Conservation (phyloP, 495 filamentous ascomycete genomes). For the Talaromyces proteolyticus region DNA sequence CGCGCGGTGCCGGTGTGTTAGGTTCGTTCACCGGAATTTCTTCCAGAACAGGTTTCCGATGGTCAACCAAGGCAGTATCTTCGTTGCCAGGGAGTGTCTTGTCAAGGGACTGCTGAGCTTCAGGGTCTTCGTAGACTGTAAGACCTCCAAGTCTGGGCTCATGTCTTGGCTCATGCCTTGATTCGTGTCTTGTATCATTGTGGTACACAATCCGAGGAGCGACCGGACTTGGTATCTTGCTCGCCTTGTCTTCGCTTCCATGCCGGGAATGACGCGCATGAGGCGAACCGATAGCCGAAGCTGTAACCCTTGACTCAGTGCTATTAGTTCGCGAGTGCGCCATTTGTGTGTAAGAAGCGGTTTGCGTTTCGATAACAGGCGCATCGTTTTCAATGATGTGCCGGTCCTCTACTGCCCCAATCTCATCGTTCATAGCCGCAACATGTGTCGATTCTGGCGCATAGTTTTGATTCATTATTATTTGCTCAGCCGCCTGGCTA, state of each 20-base stretch:
- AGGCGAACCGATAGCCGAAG: conserved; percentile 2
- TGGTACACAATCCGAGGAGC: not conserved
- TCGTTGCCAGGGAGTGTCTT: not conserved
- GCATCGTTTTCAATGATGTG: not conserved
- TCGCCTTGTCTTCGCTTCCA: conserved; percentile 2
- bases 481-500: not conserved
- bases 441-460: not conserved
- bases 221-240: conserved; percentile 4
- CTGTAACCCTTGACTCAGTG: conserved; percentile 1
- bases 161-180: too few species aligned
- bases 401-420: not conserved
- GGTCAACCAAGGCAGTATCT: not conserved
- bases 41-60: conserved; percentile 13
- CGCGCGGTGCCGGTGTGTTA: conserved; percentile 9
- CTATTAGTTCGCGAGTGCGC: conserved; percentile 7
- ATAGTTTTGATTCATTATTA: not conserved
- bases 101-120: conserved; percentile 23
- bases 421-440: not conserved
- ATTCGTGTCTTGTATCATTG: too few species aligned
- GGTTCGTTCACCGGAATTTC: conserved; percentile 28
- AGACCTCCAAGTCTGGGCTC: conserved; percentile 32
- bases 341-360: not conserved
- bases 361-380: not conserved
- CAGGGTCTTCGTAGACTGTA: conserved; percentile 57
- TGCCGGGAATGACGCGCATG: conserved; percentile 2